Evolutionary conservation across 805 yeast genomes (phyloP).

Genomic region (Pichia occidentalis): DNA sequence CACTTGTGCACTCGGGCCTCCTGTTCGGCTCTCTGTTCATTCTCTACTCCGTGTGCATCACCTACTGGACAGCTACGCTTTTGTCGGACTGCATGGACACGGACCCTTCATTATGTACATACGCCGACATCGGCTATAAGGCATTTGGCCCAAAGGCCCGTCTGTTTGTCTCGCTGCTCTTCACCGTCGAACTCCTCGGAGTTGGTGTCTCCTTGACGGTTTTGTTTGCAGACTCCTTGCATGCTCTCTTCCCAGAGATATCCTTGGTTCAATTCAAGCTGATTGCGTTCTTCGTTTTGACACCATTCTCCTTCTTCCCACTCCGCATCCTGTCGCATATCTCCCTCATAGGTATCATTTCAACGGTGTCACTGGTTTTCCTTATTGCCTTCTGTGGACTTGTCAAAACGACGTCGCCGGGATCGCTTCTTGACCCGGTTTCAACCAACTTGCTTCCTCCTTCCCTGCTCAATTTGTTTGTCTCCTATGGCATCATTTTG

Average conservation of each 20-base stretch:
- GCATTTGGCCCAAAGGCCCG: constrained; percentile 77
- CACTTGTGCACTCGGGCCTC: constrained; percentile 60
- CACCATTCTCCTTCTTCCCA: constrained; percentile 71
- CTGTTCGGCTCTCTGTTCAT: constrained; percentile 56
- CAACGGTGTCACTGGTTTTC: constrained; percentile 45
- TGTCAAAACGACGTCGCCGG: constrained; percentile 39
- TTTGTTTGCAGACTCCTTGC: constrained; percentile 77
- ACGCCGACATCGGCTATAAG: constrained; percentile 84
- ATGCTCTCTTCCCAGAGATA: constrained; percentile 53
- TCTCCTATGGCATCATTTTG: constrained; percentile 58
- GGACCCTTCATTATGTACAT: constrained; percentile 74
- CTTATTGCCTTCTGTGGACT: constrained; percentile 44
- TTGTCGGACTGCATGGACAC: constrained; percentile 73
- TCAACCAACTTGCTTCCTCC: constrained; percentile 37
- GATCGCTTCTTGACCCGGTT: constrained; percentile 47
- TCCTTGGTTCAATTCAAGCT: constrained; percentile 55
- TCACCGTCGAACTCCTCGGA: constrained; percentile 72
- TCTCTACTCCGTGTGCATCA: constrained; percentile 53
- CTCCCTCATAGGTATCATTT: constrained; percentile 49
- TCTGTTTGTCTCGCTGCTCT: constrained; percentile 61
- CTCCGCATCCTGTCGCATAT: constrained; percentile 48
- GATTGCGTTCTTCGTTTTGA: constrained; percentile 59
- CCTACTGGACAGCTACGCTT: constrained; percentile 71
- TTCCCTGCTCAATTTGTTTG: constrained; percentile 33
- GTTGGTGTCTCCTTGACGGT: constrained; percentile 78